Base-by-base conservation (phyloP, 371 early-diverging fungal genomes). In the Saksenaea oblongispora region DNA sequence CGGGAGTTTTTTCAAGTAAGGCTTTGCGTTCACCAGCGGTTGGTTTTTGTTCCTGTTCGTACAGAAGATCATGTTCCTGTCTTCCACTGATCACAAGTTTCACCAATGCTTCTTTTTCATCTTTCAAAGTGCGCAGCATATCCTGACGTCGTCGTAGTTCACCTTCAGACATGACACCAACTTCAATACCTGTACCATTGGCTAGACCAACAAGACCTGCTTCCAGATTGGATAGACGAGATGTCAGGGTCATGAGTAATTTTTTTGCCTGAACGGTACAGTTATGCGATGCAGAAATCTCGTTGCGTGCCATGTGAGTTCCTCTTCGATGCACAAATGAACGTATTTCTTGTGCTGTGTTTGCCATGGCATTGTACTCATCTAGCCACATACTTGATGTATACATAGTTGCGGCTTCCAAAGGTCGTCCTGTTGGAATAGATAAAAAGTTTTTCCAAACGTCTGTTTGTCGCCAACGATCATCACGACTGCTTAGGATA, bases 321-420 rank as follows among this genome's bases (percentile, higher is more conserved):
- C 84, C 91, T 22, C 87, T 87, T 58, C 80, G 80, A 61, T 85
- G 87, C 56, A 90, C 80, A 58, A 84, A 83, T 1, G 91, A 84
- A 1, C 95, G 82, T 27, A 94, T 86, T 56, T 94, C 92, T 14
- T 91, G 80, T 1, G 88, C 83, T 0, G 84, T 70, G 27, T 80
- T 75, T 54, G 87, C 84, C 34, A 91, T 71, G 4, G 81, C 75
- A 17, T 87, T 84, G 63, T 84, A 89, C 63, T 93, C 94, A 54
- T 90, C 89, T 24, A 95, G 75, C 97, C 97, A 96, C n/a, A 84
- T 84, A 53, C 90, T 91, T 5, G 93, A 84, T 2, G 89, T 90
- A 56, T 81, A 87, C 62, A 70, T 58, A 59, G 74, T 39, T 51
- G 75, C 15, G 42, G 66, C 55, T 35, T 71, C 79, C 66, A 79